phyloP scores from a whole-genome alignment of 2,329 filamentous ascomycete genomes.

The Neopestalotiopsis sp. region DNA sequence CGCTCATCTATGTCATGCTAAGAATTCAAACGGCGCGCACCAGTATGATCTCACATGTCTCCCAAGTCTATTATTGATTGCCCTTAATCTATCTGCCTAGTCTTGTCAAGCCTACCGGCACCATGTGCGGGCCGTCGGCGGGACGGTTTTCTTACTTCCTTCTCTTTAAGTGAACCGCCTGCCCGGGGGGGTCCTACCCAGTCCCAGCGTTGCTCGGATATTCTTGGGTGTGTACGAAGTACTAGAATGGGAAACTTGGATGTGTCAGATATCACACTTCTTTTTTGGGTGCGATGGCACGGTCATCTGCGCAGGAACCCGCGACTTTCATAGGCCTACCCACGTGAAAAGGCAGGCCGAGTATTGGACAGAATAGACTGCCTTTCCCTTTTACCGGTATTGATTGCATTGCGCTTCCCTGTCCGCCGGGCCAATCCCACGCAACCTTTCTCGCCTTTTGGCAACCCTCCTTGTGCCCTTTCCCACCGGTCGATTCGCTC shows the following conservation, averaged over 20 bases:
- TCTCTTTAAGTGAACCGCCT: neutral
- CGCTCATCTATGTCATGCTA: neutral
- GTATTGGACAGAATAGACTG: neutral
- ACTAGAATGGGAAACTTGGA: neutral
- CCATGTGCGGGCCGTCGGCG: constrained; percentile 10
- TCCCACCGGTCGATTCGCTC: neutral
- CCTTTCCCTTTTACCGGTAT: neutral
- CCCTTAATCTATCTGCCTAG: no score
- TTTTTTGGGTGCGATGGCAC: constrained; percentile 16
- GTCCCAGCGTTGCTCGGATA: neutral
- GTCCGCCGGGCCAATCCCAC: neutral
- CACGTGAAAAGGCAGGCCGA: constrained; percentile 9
- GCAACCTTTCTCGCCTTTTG: neutral
- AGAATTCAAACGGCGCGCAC: no score
- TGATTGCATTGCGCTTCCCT: neutral
- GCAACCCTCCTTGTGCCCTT: neutral
- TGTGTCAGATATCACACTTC: neutral
- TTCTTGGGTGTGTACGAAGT: neutral
- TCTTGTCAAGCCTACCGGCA: constrained; percentile 1
- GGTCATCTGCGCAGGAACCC: constrained; percentile 43
- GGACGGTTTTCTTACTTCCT: neutral
- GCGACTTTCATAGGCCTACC: constrained; percentile 33
- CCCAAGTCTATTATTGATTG: no score
- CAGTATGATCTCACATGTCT: no score
- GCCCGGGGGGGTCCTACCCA: neutral